Conservation (phyloP, 2,329 filamentous ascomycete species). For the Chalaropsis thielavioides region DNA sequence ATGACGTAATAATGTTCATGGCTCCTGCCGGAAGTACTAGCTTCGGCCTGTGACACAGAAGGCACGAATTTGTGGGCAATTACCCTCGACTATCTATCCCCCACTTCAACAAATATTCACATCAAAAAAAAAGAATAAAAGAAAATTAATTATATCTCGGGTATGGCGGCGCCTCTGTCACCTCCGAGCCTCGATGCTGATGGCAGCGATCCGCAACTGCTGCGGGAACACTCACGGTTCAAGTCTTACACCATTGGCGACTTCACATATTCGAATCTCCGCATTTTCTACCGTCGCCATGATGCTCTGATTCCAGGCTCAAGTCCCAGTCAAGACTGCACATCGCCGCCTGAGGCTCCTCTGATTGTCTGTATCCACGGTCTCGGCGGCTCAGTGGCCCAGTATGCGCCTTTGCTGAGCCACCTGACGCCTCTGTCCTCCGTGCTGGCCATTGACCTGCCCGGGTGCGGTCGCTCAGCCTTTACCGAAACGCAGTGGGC, state of each 20-base stretch:
- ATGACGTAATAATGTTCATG: not conserved
- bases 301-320: slow-evolving; percentile 37
- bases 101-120: not conserved
- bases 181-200: slow-evolving; percentile 20
- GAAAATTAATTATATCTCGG: not conserved
- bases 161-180: not conserved
- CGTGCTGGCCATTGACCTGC: slow-evolving; percentile 77
- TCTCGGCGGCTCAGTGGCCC: slow-evolving; percentile 77
- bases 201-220: slow-evolving; percentile 58
- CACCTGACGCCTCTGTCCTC: slow-evolving; percentile 72
- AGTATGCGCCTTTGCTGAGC: slow-evolving; percentile 69
- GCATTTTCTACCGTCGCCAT: slow-evolving; percentile 73
- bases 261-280: slow-evolving; percentile 59
- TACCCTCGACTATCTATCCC: not conserved
- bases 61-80: not conserved
- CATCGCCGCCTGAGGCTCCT: slow-evolving; percentile 37
- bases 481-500: slow-evolving; percentile 58
- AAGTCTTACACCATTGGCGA: slow-evolving; percentile 56
- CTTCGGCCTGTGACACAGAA: not conserved
- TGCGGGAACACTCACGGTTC: slow-evolving; percentile 61
- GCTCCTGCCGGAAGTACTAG: not conserved
- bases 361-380: slow-evolving; percentile 86
- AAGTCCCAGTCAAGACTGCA: not conserved
- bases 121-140: not conserved
- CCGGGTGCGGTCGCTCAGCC: slow-evolving; percentile 70